A percentile compares a stretch with the other conserved stretches of the same genome.
Evolutionary conservation across 345 rosid species (phyloP).

Genomic region (Kernera saxatilis): DNA sequence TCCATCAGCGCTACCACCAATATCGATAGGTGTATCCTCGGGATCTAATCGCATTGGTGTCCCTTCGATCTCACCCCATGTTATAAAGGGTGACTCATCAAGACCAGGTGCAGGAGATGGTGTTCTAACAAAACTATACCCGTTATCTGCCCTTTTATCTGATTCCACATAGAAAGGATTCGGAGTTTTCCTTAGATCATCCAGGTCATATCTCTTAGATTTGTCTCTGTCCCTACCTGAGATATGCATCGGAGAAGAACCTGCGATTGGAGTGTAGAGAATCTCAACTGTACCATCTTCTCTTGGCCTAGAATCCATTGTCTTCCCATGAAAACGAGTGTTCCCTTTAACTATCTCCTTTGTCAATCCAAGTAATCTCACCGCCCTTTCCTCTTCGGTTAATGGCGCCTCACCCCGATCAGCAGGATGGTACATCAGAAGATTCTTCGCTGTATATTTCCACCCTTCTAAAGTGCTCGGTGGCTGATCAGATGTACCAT

Average conservation of each 20-base stretch:
- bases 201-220: conserved; percentile 77
- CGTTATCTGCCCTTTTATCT: conserved; percentile 71
- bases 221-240: conserved; percentile 66
- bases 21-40: conserved; percentile 88
- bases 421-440: conserved; percentile 92
- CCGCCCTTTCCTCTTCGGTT: conserved; percentile 68
- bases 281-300: conserved; percentile 80
- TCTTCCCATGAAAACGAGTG: conserved; percentile 87
- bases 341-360: conserved; percentile 66
- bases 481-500: conserved; percentile 93
- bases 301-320: conserved; percentile 73
- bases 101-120: conserved; percentile 96
- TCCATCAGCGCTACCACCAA: conserved; percentile 83
- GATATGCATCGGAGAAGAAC: conserved; percentile 64
- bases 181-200: conserved; percentile 86
- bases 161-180: conserved; percentile 68
- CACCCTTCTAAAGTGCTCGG: conserved; percentile 80
- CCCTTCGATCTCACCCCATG: conserved; percentile 99
- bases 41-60: conserved; percentile 83
- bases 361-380: conserved; percentile 60
- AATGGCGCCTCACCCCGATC: conserved; percentile 82
- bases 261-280: conserved; percentile 73
- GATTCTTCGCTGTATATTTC: conserved; percentile 83
- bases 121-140: conserved; percentile 82
- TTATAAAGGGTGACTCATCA: conserved; percentile 87